Conservation (phyloP, 2,329 filamentous ascomycete species). For the Neopestalotiopsis rosae region DNA sequence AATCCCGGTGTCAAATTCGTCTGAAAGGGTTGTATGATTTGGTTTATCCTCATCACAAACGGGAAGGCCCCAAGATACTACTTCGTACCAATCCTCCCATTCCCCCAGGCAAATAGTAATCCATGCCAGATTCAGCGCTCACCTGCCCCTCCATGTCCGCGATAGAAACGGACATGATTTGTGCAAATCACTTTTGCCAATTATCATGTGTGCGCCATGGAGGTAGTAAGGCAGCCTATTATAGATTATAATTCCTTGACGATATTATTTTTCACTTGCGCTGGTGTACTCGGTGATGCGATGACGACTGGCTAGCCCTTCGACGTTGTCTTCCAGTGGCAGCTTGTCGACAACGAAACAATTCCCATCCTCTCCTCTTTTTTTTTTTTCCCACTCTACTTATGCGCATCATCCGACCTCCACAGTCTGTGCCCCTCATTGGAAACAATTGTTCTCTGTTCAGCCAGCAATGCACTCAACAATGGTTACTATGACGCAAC, state of each 20-base stretch:
- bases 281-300: not conserved
- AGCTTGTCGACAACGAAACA: not conserved
- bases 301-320: not conserved
- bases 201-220: too few species aligned
- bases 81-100: too few species aligned
- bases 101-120: not conserved
- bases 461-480: not conserved
- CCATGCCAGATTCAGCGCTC: conserved; percentile 2
- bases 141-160: conserved; percentile 5
- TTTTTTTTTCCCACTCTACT: not conserved
- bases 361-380: not conserved
- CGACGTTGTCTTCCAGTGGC: not conserved
- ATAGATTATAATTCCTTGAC: too few species aligned
- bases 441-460: not conserved
- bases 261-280: too few species aligned
- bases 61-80: not conserved
- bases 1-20: not conserved
- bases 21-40: not conserved
- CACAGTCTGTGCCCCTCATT: not conserved
- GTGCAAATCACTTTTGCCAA: not conserved
- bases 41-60: not conserved
- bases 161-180: not conserved
- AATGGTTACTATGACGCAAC: not conserved
- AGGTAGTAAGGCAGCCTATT: too few species aligned
- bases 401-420: not conserved